These are phyloP conservation scores for Gossypium australe DNA, from an alignment of 345 rosid genomes.

Conservation along the genomic window DNA sequence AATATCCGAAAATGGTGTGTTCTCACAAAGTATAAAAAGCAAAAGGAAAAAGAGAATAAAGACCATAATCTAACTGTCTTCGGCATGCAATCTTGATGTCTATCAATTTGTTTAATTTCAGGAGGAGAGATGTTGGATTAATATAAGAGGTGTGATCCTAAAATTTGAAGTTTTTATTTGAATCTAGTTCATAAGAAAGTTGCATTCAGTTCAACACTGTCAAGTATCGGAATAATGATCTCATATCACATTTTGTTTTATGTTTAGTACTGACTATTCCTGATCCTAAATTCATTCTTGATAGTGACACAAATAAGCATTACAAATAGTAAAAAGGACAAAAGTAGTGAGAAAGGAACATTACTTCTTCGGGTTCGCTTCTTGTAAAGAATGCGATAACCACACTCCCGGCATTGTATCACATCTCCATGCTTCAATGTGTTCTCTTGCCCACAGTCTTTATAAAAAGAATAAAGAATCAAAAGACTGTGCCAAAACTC, in stretches of 20 bases:
- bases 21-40: neutral
- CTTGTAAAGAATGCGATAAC: slow-evolving; percentile 86
- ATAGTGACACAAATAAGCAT: neutral
- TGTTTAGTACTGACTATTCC: neutral
- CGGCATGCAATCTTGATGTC: slow-evolving; percentile 7
- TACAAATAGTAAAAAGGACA: neutral
- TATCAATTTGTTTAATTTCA: too few species aligned
- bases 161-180: too few species aligned
- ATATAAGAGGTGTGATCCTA: too few species aligned
- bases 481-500: neutral
- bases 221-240: neutral
- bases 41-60: neutral
- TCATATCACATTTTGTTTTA: neutral
- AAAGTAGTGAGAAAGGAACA: neutral
- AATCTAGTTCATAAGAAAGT: too few species aligned
- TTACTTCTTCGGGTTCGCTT: slow-evolving; percentile 89
- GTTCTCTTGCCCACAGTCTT: slow-evolving; percentile 83
- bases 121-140: too few species aligned
- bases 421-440: slow-evolving; percentile 75
- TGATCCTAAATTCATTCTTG: neutral
- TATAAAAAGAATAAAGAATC: neutral
- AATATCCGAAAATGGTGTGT: too few species aligned
- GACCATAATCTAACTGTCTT: neutral
- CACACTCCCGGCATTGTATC: slow-evolving; percentile 93
- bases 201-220: neutral